phyloP scores from a whole-genome alignment of 257 asterid species.

The Scutellaria galericulata region DNA sequence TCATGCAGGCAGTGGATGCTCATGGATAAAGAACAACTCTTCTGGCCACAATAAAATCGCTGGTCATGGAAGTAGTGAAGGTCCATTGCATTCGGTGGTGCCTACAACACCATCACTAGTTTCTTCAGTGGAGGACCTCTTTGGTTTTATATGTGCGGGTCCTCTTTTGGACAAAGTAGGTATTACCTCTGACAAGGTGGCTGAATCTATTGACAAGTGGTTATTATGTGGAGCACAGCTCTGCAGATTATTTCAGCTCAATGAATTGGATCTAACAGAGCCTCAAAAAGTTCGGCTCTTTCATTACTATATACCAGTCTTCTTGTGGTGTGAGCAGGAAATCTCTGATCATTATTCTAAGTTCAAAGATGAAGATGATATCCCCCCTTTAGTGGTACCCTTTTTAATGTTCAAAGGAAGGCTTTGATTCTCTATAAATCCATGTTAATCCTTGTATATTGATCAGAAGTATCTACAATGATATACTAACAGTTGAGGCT shows the following conservation, averaged over 20 bases:
- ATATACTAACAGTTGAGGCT: constrained; percentile 25
- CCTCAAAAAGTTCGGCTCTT: constrained; percentile 81
- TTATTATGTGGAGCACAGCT: constrained; percentile 73
- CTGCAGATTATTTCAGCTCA: constrained; percentile 81
- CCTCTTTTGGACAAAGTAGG: constrained; percentile 73
- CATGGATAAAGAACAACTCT: constrained; percentile 64
- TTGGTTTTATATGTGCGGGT: constrained; percentile 75
- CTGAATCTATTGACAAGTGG: constrained; percentile 90
- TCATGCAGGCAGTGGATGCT: constrained; percentile 56
- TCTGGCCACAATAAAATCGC: constrained; percentile 31
- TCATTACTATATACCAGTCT: constrained; percentile 96
- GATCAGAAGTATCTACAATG: neutral
- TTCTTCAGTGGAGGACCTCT: constrained; percentile 75
- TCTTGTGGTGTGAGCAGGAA: constrained; percentile 92
- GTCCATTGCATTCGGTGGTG: constrained; percentile 46
- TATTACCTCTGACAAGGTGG: constrained; percentile 72
- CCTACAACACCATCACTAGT: constrained; percentile 60
- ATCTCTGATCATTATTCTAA: constrained; percentile 63
- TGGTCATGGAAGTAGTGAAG: constrained; percentile 45
- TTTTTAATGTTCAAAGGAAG: constrained; percentile 21
- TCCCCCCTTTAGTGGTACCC: constrained; percentile 91
- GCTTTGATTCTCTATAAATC: constrained; percentile 23
- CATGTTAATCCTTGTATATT: constrained; percentile 15
- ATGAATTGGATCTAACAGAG: constrained; percentile 69
- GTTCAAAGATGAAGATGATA: constrained; percentile 69